Conservation (phyloP, 768 basidiomycete genomes). For the Lanmaoa rubissima region DNA sequence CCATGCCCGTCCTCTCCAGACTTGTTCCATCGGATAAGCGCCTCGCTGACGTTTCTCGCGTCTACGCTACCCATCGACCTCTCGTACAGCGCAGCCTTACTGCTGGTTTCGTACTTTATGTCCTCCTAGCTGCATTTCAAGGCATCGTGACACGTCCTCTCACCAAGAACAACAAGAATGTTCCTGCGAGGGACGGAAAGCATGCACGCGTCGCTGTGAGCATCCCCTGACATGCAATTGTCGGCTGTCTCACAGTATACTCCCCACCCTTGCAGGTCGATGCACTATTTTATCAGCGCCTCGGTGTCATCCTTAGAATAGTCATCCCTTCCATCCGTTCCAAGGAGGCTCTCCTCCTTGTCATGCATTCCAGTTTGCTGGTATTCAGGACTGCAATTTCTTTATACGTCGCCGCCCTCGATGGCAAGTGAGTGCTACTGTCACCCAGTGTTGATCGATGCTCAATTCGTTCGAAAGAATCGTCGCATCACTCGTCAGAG, state of each 20-base stretch:
- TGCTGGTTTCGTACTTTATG: constrained; percentile 66
- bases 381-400: constrained; percentile 89
- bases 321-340: constrained; percentile 84
- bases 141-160: constrained; percentile 48
- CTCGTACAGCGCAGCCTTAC: constrained; percentile 71
- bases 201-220: constrained; percentile 68
- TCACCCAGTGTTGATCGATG: not conserved
- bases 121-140: constrained; percentile 60
- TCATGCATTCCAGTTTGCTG: constrained; percentile 87
- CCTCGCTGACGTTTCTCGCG: constrained; percentile 42
- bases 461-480: constrained; percentile 53
- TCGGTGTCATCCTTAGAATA: constrained; percentile 75
- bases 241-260: not conserved
- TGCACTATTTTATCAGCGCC: constrained; percentile 81
- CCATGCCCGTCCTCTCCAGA: constrained; percentile 33
- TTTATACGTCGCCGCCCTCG: constrained; percentile 90
- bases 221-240: not conserved
- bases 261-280: constrained; percentile 59
- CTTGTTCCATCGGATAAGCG: constrained; percentile 34
- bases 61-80: constrained; percentile 68
- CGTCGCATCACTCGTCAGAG: constrained; percentile 91
- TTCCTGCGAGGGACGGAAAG: constrained; percentile 36
- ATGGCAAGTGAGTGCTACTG: constrained; percentile 67
- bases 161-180: constrained; percentile 17
- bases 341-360: constrained; percentile 83